Evolutionary conservation across 495 filamentous ascomycete species (phyloP).

Genomic region (Neurospora terricola): DNA sequence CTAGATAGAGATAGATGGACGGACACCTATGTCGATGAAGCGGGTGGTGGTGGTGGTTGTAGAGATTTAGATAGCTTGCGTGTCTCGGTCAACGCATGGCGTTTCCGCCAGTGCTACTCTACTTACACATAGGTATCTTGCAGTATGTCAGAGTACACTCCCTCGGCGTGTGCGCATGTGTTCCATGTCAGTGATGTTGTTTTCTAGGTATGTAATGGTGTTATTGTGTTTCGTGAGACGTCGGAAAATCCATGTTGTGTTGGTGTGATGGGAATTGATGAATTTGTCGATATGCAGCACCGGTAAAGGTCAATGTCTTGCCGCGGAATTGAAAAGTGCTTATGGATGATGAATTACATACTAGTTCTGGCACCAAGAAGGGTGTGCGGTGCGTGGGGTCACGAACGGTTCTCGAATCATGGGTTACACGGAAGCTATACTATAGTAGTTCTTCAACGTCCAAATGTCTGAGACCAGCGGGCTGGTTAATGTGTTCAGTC

Average conservation of each 20-base stretch:
- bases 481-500: background rate
- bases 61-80: background rate
- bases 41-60: background rate
- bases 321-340: background rate
- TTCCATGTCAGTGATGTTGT: too few relatives aligned
- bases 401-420: background rate
- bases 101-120: background rate
- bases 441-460: background rate
- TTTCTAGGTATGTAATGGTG: background rate
- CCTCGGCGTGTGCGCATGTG: background rate
- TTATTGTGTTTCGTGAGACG: background rate
- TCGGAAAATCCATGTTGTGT: background rate
- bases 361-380: background rate
- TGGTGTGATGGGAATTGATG: background rate
- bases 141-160: background rate
- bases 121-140: background rate
- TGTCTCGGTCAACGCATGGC: background rate
- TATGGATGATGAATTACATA: background rate
- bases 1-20: background rate
- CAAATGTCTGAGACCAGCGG: background rate
- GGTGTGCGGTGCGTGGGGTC: background rate
- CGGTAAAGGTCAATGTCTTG: background rate
- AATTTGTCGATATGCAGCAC: background rate
- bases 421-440: background rate
- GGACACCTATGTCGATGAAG: background rate